phyloP scores from a whole-genome alignment of 1,139 yeast species.

The Saccharomyces hybrid region DNA sequence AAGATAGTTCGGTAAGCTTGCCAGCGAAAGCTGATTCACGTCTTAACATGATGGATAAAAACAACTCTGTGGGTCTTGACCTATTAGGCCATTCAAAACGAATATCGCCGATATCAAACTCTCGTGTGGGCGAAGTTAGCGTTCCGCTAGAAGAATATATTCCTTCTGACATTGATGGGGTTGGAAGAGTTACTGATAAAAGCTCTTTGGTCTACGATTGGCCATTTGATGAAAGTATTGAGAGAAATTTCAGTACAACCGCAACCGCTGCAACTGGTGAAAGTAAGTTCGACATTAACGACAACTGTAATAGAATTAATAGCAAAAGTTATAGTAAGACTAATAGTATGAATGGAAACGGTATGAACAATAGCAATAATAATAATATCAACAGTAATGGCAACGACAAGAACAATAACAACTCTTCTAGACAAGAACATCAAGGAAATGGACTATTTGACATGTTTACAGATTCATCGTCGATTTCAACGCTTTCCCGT shows the following conservation, averaged over 20 bases:
- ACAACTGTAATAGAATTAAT: background rate
- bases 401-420: background rate
- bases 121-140: constrained; percentile 39
- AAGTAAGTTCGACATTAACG: background rate
- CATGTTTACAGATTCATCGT: constrained; percentile 30
- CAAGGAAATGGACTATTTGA: constrained; percentile 35
- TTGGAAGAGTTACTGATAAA: constrained; percentile 29
- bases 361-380: background rate
- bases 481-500: constrained; percentile 18
- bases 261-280: constrained; percentile 3
- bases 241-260: constrained; percentile 1
- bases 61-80: constrained; percentile 26
- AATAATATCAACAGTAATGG: background rate
- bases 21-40: constrained; percentile 22
- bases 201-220: constrained; percentile 14
- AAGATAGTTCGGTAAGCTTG: background rate
- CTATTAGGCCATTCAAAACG: constrained; percentile 26
- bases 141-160: constrained; percentile 41
- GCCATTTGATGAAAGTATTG: constrained; percentile 10
- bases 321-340: background rate
- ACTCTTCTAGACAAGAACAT: constrained; percentile 2
- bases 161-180: constrained; percentile 28
- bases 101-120: constrained; percentile 22
- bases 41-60: constrained; percentile 8
- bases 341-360: background rate